Evolutionary conservation across 768 basidiomycete species (phyloP).

Genomic region (Amanita polypyramis): DNA sequence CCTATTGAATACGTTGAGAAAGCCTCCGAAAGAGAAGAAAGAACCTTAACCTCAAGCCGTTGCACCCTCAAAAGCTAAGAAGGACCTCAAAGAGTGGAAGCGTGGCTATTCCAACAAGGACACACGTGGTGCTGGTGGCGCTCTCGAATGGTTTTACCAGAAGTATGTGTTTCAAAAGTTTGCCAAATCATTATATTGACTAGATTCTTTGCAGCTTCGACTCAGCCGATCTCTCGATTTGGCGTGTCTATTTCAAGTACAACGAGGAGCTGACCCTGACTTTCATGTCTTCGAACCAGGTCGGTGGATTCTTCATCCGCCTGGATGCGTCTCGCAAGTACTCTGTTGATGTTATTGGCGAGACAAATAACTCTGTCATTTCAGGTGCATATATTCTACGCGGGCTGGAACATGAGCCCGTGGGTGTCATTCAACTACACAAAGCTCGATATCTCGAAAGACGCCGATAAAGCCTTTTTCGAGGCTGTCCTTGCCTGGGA

Average conservation of each 20-base stretch:
- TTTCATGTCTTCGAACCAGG: constrained; percentile 93
- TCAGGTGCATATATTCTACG: constrained; percentile 75
- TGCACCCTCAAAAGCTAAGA: constrained; percentile 44
- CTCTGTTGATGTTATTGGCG: constrained; percentile 86
- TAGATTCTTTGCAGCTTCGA: constrained; percentile 51
- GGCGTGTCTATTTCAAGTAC: constrained; percentile 96
- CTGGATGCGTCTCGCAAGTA: constrained; percentile 96
- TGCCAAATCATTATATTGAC: background rate
- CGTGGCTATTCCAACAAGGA: constrained; percentile 97
- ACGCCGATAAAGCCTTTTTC: constrained; percentile 80
- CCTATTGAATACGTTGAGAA: constrained; percentile 56
- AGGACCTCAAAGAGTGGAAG: constrained; percentile 94
- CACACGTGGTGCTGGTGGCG: constrained; percentile 76
- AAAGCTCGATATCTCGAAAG: constrained; percentile 64
- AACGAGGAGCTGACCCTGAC: constrained; percentile 83
- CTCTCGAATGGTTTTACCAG: constrained; percentile 95
- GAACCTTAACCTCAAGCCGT: constrained; percentile 45
- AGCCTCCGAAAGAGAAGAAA: constrained; percentile 73
- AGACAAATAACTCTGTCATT: constrained; percentile 68
- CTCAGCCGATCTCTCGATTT: constrained; percentile 79
- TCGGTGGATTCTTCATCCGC: constrained; percentile 95
- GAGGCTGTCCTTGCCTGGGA: constrained; percentile 94
- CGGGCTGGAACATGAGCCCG: constrained; percentile 61
- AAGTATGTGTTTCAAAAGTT: constrained; percentile 46
- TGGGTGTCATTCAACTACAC: constrained; percentile 83